Evolutionary conservation across 2,329 filamentous ascomycete species (phyloP).

Genomic region (Pseudohalonectria lignicola): DNA sequence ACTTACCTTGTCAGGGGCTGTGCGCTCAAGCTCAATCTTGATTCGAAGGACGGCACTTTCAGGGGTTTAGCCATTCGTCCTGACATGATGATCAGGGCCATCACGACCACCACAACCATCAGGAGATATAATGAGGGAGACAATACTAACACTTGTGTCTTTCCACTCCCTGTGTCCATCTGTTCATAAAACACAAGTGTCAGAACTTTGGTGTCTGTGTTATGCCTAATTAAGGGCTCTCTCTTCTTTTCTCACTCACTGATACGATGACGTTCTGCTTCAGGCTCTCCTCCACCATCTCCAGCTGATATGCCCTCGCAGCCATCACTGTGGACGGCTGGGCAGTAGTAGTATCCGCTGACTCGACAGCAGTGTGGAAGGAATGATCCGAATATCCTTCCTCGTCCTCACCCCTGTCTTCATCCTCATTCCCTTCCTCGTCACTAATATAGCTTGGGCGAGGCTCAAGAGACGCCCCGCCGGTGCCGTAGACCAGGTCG

Average conservation of each 20-base stretch:
- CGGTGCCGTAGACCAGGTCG: no score
- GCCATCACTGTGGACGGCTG: slow-evolving; percentile 23
- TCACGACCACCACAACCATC: no score
- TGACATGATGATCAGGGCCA: no score
- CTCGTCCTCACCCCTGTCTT: no score
- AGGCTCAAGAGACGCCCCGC: no score
- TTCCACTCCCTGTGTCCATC: slow-evolving; percentile 76
- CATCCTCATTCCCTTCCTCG: background rate
- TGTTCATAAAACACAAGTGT: slow-evolving; percentile 17
- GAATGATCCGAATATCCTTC: no score
- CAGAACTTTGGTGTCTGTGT: background rate
- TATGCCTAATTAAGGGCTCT: background rate
- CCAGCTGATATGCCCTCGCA: slow-evolving; percentile 56
- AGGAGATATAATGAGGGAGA: no score
- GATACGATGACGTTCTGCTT: slow-evolving; percentile 61
- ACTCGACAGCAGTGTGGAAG: no score
- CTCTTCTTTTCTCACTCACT: slow-evolving; percentile 24
- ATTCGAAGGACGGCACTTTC: slow-evolving; percentile 58
- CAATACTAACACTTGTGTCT: slow-evolving; percentile 62
- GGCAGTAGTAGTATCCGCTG: no score
- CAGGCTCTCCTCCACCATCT: slow-evolving; percentile 65
- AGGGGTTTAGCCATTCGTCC: background rate
- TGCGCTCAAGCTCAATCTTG: slow-evolving; percentile 47
- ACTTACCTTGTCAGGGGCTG: slow-evolving; percentile 40
- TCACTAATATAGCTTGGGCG: background rate